A percentile compares a stretch with the other conserved stretches of the same genome.
Conservation (phyloP, 2,329 filamentous ascomycete species). For the Ophiostoma sp. region DNA sequence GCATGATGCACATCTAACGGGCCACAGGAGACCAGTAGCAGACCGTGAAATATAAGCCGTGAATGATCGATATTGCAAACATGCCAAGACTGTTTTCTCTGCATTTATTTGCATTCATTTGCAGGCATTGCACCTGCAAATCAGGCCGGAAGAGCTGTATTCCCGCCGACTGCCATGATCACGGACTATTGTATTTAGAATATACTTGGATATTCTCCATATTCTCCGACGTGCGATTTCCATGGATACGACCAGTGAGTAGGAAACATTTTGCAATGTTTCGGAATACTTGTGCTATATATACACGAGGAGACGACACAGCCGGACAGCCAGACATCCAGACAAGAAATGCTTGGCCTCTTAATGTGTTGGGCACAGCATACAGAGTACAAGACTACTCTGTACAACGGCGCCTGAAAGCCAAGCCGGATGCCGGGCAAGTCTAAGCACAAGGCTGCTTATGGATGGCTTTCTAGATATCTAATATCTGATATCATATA, state of each 20-base stretch:
- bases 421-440: neutral
- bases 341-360: neutral
- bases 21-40: neutral
- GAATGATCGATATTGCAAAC: neutral
- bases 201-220: no score
- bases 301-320: neutral
- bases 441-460: neutral
- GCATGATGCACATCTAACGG: constrained; percentile 7
- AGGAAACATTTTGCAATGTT: neutral
- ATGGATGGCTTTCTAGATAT: no score
- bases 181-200: no score
- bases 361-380: neutral
- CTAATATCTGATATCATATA: no score
- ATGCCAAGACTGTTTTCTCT: neutral
- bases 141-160: neutral
- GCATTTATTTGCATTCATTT: neutral
- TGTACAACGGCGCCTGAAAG: neutral
- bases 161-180: neutral
- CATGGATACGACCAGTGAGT: neutral
- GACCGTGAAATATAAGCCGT: neutral
- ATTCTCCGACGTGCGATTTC: constrained; percentile 3
- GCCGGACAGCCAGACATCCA: neutral
- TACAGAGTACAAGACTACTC: no score
- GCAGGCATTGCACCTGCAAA: neutral
- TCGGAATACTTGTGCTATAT: no score